Conservation (phyloP, 1,284 basidiomycete genomes). For the Trichosporon sp. region DNA sequence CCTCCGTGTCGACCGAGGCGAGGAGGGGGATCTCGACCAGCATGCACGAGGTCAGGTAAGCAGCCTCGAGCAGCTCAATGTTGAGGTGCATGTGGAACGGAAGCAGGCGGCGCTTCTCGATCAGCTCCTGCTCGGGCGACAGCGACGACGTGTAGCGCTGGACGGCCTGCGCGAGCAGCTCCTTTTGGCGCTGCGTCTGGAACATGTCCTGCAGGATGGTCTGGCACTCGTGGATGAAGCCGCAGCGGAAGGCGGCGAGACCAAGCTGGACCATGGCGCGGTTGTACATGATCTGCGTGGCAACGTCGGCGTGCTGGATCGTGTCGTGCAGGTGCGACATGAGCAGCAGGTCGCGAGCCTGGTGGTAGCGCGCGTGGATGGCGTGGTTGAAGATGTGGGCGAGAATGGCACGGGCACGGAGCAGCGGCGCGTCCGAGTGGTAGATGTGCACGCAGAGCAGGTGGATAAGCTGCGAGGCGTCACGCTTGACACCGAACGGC, state of each 20-base stretch:
- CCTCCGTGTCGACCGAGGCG: slow-evolving; percentile 89
- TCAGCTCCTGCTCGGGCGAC: slow-evolving; percentile 91
- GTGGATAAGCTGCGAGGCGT: slow-evolving; percentile 65
- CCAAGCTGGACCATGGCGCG: slow-evolving; percentile 96
- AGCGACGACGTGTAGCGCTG: slow-evolving; percentile 76
- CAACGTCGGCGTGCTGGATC: slow-evolving; percentile 89
- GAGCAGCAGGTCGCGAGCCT: slow-evolving; percentile 93
- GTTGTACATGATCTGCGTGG: slow-evolving; percentile 97
- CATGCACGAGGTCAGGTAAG: slow-evolving; percentile 98
- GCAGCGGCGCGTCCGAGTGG: slow-evolving; percentile 79
- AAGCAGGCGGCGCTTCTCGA: slow-evolving; percentile 89
- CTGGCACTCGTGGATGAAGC: slow-evolving; percentile 91
- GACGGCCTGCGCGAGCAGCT: slow-evolving; percentile 92
- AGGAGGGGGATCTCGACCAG: slow-evolving; percentile 93
- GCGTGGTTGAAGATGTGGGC: slow-evolving; percentile 97
- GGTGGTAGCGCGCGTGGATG: slow-evolving; percentile 92
- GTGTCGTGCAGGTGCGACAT: slow-evolving; percentile 99
- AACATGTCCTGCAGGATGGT: slow-evolving; percentile 92
- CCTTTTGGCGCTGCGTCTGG: slow-evolving; percentile 90
- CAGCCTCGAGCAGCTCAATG: slow-evolving; percentile 93
- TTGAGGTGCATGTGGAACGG: slow-evolving; percentile 99
- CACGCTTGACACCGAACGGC: slow-evolving; percentile 56
- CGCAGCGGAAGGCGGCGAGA: slow-evolving; percentile 90
- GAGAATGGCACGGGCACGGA: slow-evolving; percentile 94
- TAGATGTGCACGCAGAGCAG: slow-evolving; percentile 88